Base-by-base conservation (phyloP, 2,329 filamentous ascomycete species). In the Capronia americana region DNA sequence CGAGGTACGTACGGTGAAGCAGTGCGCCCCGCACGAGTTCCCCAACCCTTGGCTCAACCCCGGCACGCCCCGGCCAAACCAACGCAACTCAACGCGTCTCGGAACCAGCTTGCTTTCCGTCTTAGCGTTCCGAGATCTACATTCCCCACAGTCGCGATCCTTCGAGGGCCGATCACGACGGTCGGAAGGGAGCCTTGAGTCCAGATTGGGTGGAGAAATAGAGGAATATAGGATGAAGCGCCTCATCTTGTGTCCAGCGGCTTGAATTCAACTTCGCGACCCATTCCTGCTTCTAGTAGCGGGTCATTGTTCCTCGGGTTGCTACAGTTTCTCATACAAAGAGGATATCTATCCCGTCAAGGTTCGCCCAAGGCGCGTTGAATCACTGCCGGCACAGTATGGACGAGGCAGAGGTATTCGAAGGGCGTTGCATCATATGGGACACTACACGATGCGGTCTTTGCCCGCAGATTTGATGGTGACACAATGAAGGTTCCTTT, bases 101-200 rank as follows among this genome's bases (percentile, higher is more conserved):
- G 48, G 48, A 51, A 51, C 20, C 20, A 24, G 6, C 5, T 5
- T n/a, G 38, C 38, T n/a, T 44, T 44, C 38, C 38, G 38, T 44
- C 14, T 44, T 44, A n/a, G 38, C 48, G 48, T 51, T 26, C 48
- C 48, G 48, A 51, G 11, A 12, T 51, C 48, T 51, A 11, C 48
- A 14, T 51, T 51, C 8, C 48, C 24, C 48, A 51, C 14, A n/a
- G 5, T 44, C 17, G 38, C 48, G 17, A n/a, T 44, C 17, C 38
- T 17, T 6, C 14, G n/a, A 41, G 38, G 38, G 38, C 5, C 14
- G 38, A 20, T 20, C 20, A 44, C 17, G 17, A n/a, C 5, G 14
- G 17, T 44, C 38, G 17, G 38, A 44, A 44, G 38, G 5, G 14
- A 44, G 38, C 17, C 14, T 44, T 8, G 38, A 1, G 38, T 20